These are phyloP conservation scores for Penicillium sp. DNA, from an alignment of 2,329 filamentous ascomycete species.

Conservation along the genomic window DNA sequence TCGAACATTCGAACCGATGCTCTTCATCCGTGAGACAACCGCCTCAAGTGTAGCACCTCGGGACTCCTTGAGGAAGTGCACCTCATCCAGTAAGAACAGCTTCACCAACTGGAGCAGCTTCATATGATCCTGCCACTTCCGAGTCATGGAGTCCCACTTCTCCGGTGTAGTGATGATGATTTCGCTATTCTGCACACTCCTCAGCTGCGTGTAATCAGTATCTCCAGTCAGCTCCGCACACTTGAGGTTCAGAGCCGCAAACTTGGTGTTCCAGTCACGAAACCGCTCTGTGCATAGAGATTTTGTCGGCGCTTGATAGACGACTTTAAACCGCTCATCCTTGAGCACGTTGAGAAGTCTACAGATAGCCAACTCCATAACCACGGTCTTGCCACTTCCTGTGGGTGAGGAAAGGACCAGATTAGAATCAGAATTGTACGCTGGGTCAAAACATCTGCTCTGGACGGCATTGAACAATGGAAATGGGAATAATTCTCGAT, in stretches of 20 bases:
- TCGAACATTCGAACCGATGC: slow-evolving; percentile 70
- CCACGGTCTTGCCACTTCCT: slow-evolving; percentile 79
- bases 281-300: slow-evolving; percentile 76
- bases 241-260: slow-evolving; percentile 64
- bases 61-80: slow-evolving; percentile 79
- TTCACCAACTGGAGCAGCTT: slow-evolving; percentile 73
- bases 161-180: slow-evolving; percentile 88
- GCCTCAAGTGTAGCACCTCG: slow-evolving; percentile 80
- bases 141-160: slow-evolving; percentile 88
- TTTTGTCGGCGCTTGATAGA: slow-evolving; percentile 84
- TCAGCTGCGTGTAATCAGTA: slow-evolving; percentile 66
- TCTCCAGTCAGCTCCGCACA: slow-evolving; percentile 82
- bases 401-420: slow-evolving; percentile 79
- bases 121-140: slow-evolving; percentile 80
- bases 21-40: slow-evolving; percentile 85
- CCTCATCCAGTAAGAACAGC: slow-evolving; percentile 82
- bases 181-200: slow-evolving; percentile 69
- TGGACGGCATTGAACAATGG: slow-evolving; percentile 79
- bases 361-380: slow-evolving; percentile 81
- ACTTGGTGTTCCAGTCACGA: slow-evolving; percentile 76
- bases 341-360: slow-evolving; percentile 60
- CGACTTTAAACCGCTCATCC: slow-evolving; percentile 70
- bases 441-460: slow-evolving; percentile 70
- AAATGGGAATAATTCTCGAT: slow-evolving; percentile 70
- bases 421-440: slow-evolving; percentile 71